Conservation (phyloP, 2,329 filamentous ascomycete species). For the Elsinoe perseae region DNA sequence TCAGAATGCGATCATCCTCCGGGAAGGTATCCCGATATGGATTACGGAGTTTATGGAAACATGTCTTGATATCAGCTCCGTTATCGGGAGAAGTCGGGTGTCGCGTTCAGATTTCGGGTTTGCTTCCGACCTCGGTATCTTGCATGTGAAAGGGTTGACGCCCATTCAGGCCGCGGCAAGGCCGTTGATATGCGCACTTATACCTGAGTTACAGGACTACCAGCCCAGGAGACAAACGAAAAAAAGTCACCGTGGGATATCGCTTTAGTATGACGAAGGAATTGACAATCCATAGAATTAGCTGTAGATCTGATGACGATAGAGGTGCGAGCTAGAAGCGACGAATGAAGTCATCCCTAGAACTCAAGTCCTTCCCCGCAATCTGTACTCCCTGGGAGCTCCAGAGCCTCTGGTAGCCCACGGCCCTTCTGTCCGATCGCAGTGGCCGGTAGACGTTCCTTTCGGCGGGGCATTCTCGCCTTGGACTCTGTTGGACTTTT, state of each 20-base stretch:
- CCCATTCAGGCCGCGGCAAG: neutral
- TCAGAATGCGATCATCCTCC: neutral
- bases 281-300: neutral
- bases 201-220: neutral
- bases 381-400: neutral
- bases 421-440: constrained; percentile 9
- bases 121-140: constrained; percentile 6
- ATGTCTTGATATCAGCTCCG: neutral
- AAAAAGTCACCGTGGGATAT: neutral
- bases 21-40: neutral
- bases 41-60: neutral
- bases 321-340: neutral
- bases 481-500: no score
- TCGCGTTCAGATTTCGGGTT: neutral
- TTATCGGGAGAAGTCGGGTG: neutral
- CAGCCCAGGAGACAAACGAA: neutral
- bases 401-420: constrained; percentile 7
- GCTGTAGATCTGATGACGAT: constrained; percentile 13
- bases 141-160: constrained; percentile 3
- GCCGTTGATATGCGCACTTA: constrained; percentile 3
- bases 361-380: neutral
- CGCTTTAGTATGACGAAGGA: neutral
- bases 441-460: constrained; percentile 13
- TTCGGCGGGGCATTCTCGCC: constrained; percentile 2
- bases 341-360: constrained; percentile 9